These are phyloP conservation scores for Euphorbia schlechtendalii DNA, from an alignment of 441 rosid genomes.

Conservation along the genomic window DNA sequence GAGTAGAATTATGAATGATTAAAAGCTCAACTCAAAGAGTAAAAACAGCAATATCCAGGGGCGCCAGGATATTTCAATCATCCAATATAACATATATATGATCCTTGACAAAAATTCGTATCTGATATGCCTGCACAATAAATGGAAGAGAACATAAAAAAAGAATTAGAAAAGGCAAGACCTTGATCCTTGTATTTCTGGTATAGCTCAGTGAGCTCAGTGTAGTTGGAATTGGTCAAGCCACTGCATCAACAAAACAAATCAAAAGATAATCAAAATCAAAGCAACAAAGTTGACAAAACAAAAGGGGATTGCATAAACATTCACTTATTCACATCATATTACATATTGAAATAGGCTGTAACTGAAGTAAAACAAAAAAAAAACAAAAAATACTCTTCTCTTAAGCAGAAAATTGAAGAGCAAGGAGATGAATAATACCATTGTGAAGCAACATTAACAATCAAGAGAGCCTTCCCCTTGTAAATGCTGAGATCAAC, in stretches of 20 bases:
- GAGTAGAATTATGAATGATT: not conserved
- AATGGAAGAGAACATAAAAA: slow-evolving; percentile 1
- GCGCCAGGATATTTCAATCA: not conserved
- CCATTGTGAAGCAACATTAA: slow-evolving; percentile 99
- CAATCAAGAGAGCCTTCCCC: slow-evolving; percentile 83
- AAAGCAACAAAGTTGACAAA: not conserved
- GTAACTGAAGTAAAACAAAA: not conserved
- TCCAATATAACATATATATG: not conserved
- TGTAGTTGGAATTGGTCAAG: slow-evolving; percentile 78
- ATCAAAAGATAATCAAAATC: slow-evolving; percentile 3
- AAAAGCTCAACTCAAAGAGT: not conserved
- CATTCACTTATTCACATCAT: too few species aligned
- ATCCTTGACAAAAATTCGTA: too few species aligned
- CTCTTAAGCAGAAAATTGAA: not conserved
- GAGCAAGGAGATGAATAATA: slow-evolving; percentile 19
- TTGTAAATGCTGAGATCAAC: slow-evolving; percentile 72
- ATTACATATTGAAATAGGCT: not conserved
- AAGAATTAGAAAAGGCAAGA: slow-evolving; percentile 16
- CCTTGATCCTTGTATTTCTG: slow-evolving; percentile 78
- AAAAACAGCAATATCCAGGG: not conserved
- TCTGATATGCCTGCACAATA: not conserved
- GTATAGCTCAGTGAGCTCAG: slow-evolving; percentile 74
- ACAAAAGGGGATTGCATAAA: not conserved
- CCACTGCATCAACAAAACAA: slow-evolving; percentile 47
- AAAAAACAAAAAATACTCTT: not conserved